A percentile compares a stretch with the other conserved stretches of the same genome.
These are phyloP conservation scores for Suhomyces atakaporum DNA, from an alignment of 1,139 yeast genomes.

Conservation along the genomic window DNA sequence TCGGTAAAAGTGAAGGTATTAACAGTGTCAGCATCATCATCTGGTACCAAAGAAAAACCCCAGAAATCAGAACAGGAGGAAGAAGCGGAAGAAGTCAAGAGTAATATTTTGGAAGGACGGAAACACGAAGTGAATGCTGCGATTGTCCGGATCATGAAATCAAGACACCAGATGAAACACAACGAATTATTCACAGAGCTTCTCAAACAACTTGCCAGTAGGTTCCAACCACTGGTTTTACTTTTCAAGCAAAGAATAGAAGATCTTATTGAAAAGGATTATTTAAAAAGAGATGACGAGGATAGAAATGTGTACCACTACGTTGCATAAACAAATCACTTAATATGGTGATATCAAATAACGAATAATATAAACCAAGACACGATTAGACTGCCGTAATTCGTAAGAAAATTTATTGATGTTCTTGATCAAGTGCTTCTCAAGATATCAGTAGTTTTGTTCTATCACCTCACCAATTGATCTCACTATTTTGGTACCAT, in stretches of 20 bases:
- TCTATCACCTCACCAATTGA: no score
- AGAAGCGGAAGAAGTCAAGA: slow-evolving; percentile 39
- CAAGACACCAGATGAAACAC: slow-evolving; percentile 62
- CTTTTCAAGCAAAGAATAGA: slow-evolving; percentile 80
- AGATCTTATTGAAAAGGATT: slow-evolving; percentile 79
- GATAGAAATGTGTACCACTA: slow-evolving; percentile 69
- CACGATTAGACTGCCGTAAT: no score
- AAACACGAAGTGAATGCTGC: slow-evolving; percentile 81
- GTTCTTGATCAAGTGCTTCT: no score
- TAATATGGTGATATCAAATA: background rate
- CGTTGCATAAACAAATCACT: slow-evolving; percentile 48
- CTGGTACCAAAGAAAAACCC: slow-evolving; percentile 24
- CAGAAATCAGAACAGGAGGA: slow-evolving; percentile 42
- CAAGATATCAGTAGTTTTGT: no score
- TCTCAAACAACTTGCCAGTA: slow-evolving; percentile 56
- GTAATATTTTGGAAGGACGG: slow-evolving; percentile 43
- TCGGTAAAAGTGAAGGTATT: slow-evolving; percentile 74
- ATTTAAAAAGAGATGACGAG: slow-evolving; percentile 69
- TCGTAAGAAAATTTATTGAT: no score
- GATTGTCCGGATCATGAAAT: slow-evolving; percentile 83
- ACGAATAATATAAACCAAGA: background rate
- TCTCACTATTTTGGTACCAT: no score
- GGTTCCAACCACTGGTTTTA: slow-evolving; percentile 70
- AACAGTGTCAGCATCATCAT: slow-evolving; percentile 53
- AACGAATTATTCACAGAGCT: slow-evolving; percentile 68